phyloP scores from a whole-genome alignment of 2,329 filamentous ascomycete species.

The Alternaria angustiovoidea region DNA sequence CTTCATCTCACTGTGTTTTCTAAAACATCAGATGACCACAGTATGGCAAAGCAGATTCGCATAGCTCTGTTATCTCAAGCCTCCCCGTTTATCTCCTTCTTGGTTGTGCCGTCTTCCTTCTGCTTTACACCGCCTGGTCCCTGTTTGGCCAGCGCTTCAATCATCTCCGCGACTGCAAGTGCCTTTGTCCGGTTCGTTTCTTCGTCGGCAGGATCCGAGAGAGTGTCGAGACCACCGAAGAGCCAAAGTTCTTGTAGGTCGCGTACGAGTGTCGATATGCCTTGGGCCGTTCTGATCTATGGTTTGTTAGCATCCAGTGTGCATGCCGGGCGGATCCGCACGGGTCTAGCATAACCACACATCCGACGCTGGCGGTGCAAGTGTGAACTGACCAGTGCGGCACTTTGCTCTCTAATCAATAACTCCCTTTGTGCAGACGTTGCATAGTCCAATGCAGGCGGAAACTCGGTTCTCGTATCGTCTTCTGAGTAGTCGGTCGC shows the following conservation, averaged over 20 bases:
- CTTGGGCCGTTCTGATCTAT: constrained; percentile 67
- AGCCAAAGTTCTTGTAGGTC: constrained; percentile 73
- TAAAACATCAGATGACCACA: not conserved
- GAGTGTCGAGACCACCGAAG: constrained; percentile 69
- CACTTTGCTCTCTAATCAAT: constrained; percentile 66
- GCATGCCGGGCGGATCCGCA: not conserved
- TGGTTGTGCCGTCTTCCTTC: not conserved
- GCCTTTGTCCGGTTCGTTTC: constrained; percentile 29
- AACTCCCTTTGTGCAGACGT: constrained; percentile 65
- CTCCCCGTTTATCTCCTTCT: constrained; percentile 4
- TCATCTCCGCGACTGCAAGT: constrained; percentile 29
- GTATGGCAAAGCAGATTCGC: too few species aligned
- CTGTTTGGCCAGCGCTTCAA: constrained; percentile 34
- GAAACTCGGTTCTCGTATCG: constrained; percentile 14
- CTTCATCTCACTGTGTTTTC: not conserved
- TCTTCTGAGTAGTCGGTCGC: constrained; percentile 23
- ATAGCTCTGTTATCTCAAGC: not conserved
- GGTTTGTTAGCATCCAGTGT: not conserved
- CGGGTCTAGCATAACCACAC: not conserved
- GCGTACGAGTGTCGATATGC: constrained; percentile 67
- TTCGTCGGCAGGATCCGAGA: constrained; percentile 48
- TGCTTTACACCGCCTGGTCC: constrained; percentile 8
- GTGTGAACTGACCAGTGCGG: constrained; percentile 59
- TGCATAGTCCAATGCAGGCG: constrained; percentile 58
- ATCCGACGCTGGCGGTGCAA: not conserved